These are phyloP conservation scores for Fusarium sp. DNA, from an alignment of 2,329 filamentous ascomycete genomes.

Conservation along the genomic window DNA sequence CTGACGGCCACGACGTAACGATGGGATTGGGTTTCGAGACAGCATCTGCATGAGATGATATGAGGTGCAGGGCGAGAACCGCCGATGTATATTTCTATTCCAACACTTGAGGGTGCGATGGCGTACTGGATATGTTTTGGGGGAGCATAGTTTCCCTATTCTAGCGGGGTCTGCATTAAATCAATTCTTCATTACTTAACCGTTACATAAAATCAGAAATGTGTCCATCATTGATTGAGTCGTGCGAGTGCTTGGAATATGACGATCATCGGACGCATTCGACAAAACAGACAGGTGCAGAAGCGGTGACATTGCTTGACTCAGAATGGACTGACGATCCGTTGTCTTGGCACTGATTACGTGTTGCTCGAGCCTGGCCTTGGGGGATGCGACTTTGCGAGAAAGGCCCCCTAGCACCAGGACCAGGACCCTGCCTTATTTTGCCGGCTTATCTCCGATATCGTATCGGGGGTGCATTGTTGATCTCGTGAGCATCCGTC, in stretches of 20 bases:
- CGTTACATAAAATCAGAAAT: constrained; percentile 6
- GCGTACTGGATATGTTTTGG: constrained; percentile 46
- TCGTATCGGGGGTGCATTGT: constrained; percentile 41
- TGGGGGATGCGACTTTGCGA: constrained; percentile 8
- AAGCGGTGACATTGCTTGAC: constrained; percentile 42
- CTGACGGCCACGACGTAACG: constrained; percentile 47
- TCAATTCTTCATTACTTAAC: constrained; percentile 24
- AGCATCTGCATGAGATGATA: constrained; percentile 29
- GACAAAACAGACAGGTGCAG: constrained; percentile 9
- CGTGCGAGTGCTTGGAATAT: constrained; percentile 3
- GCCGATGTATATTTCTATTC: constrained; percentile 45
- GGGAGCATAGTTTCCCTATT: constrained; percentile 32
- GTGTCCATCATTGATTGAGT: not conserved
- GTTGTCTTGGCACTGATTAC: constrained; percentile 40
- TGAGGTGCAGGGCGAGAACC: constrained; percentile 40
- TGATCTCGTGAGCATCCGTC: constrained; percentile 45
- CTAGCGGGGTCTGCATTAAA: constrained; percentile 43
- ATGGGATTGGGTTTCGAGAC: constrained; percentile 39
- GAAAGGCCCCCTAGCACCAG: not conserved
- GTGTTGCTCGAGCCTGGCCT: constrained; percentile 33
- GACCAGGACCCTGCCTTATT: constrained; percentile 23
- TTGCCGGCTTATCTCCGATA: constrained; percentile 49
- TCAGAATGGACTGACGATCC: constrained; percentile 42
- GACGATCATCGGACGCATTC: constrained; percentile 15
- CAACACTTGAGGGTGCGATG: constrained; percentile 42